A percentile compares a stretch with the other conserved stretches of the same genome.
Conservation (phyloP, 2,329 filamentous ascomycete genomes). For the Claviceps digitariae region DNA sequence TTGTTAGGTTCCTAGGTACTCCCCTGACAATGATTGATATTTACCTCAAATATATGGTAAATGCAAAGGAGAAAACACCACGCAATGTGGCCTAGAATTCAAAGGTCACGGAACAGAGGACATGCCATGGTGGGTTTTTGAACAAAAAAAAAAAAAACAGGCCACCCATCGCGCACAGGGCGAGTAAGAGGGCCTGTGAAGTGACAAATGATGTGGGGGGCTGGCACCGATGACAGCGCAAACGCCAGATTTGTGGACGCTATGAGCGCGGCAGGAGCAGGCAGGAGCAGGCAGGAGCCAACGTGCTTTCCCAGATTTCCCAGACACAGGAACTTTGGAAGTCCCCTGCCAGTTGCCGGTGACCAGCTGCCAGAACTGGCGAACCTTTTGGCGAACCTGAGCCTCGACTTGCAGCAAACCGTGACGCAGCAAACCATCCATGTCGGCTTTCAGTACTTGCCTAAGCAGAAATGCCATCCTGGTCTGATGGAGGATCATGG, state of each 20-base stretch:
- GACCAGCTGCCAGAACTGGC: not conserved
- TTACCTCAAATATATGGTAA: too few relatives aligned
- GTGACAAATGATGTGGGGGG: not conserved
- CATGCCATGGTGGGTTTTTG: too few relatives aligned
- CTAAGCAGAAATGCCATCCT: not conserved
- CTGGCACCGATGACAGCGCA: conserved; percentile 18
- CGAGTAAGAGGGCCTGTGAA: not conserved
- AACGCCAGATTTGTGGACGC: conserved; percentile 20
- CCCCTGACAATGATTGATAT: too few relatives aligned
- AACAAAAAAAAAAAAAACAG: not conserved
- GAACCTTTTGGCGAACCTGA: not conserved
- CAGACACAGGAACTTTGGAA: not conserved
- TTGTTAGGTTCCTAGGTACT: too few relatives aligned
- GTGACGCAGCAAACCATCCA: too few relatives aligned
- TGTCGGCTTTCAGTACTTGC: not conserved
- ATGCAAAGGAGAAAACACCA: too few relatives aligned
- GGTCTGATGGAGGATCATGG: not conserved
- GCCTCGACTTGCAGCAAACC: not conserved
- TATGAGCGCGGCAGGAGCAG: not conserved
- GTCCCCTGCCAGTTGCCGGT: not conserved
- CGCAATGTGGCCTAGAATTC: too few relatives aligned
- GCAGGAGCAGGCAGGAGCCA: not conserved
- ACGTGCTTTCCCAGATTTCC: not conserved
- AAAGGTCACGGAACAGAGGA: too few relatives aligned
- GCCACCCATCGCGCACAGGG: not conserved